A percentile compares a stretch with the other conserved stretches of the same genome.
Conservation (phyloP, 2,329 filamentous ascomycete species). For the Bertia moriformis region DNA sequence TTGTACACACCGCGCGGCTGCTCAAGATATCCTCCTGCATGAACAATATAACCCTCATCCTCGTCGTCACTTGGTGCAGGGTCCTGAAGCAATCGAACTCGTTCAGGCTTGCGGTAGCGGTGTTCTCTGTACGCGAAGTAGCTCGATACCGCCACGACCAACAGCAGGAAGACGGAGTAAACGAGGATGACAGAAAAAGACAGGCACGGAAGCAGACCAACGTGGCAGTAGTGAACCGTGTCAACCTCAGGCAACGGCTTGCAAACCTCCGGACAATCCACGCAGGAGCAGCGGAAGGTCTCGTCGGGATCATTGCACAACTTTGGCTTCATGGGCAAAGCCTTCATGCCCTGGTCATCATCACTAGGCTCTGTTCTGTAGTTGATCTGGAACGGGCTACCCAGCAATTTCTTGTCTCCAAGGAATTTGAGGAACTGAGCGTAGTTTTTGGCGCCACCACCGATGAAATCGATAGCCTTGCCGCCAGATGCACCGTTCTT, state of each 20-base stretch:
- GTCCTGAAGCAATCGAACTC: conserved; percentile 77
- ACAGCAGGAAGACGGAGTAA: conserved; percentile 62
- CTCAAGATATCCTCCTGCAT: conserved; percentile 64
- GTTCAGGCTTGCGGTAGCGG: conserved; percentile 60
- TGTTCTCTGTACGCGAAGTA: conserved; percentile 66
- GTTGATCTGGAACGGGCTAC: conserved; percentile 97
- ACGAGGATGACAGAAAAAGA: conserved; percentile 83
- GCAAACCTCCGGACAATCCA: conserved; percentile 81
- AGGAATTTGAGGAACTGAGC: conserved; percentile 77
- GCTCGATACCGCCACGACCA: conserved; percentile 38
- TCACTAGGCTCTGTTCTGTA: conserved; percentile 44
- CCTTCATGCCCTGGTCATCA: conserved; percentile 53
- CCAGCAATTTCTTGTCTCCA: conserved; percentile 77
- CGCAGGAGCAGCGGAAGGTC: conserved; percentile 76
- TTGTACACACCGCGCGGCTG: conserved; percentile 66
- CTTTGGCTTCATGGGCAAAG: conserved; percentile 60
- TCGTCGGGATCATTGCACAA: conserved; percentile 82
- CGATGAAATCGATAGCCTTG: conserved; percentile 89
- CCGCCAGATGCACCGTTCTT: conserved; percentile 92
- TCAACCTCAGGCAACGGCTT: conserved; percentile 67
- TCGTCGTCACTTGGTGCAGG: conserved; percentile 77
- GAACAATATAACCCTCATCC: conserved; percentile 74
- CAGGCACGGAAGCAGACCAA: conserved; percentile 79
- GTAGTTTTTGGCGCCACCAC: conserved; percentile 85
- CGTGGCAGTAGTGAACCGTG: conserved; percentile 57